These are phyloP conservation scores for Verruconis gallopava DNA, from an alignment of 2,329 filamentous ascomycete genomes.

Conservation along the genomic window DNA sequence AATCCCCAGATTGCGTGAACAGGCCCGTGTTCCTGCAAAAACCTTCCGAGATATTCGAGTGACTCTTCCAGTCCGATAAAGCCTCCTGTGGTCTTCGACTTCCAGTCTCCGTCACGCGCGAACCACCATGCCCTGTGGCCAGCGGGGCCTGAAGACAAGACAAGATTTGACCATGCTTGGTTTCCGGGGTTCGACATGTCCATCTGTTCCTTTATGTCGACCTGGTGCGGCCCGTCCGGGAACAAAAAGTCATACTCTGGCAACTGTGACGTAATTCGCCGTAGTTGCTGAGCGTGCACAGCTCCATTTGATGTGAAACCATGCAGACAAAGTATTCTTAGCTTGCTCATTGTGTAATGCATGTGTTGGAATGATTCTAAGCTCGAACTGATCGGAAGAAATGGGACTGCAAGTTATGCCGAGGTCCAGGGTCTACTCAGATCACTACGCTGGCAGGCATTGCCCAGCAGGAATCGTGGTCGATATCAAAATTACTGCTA, in stretches of 20 bases:
- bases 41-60: neutral
- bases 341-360: conserved; percentile 1
- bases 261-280: neutral
- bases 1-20: neutral
- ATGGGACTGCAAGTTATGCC: too few relatives aligned
- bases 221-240: neutral
- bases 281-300: neutral
- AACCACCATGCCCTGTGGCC: neutral
- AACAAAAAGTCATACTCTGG: neutral
- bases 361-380: too few relatives aligned
- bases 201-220: neutral
- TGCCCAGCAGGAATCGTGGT: too few relatives aligned
- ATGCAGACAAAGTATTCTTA: neutral
- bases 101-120: neutral
- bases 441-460: too few relatives aligned
- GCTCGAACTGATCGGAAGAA: too few relatives aligned
- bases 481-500: too few relatives aligned
- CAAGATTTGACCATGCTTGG: neutral
- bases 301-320: neutral
- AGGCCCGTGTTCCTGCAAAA: neutral
- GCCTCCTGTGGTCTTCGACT: neutral
- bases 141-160: neutral
- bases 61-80: neutral
- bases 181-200: neutral
- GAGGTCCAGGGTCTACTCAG: too few relatives aligned